A percentile compares a stretch with the other conserved stretches of the same genome.
These are phyloP conservation scores for Hirschioporus abietinus DNA, from an alignment of 768 basidiomycete species.

Conservation along the genomic window DNA sequence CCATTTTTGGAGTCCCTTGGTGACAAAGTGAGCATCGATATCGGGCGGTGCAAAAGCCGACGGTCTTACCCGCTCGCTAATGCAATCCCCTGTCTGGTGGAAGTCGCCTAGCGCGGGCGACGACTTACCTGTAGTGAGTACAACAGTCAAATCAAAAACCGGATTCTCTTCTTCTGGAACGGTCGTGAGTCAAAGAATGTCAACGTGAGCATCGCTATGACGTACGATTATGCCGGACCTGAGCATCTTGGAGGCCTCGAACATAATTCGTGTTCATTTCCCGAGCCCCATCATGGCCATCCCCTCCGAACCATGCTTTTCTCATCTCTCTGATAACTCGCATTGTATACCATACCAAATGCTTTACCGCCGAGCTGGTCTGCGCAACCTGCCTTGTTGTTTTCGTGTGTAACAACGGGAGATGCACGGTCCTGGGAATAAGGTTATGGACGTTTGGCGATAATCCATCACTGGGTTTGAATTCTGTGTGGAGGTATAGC, in stretches of 20 bases:
- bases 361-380: slow-evolving; percentile 62
- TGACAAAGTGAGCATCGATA: slow-evolving; percentile 19
- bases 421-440: slow-evolving; percentile 43
- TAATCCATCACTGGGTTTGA: slow-evolving; percentile 18
- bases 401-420: slow-evolving; percentile 54
- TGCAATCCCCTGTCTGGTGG: slow-evolving; percentile 70
- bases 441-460: slow-evolving; percentile 19
- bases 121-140: slow-evolving; percentile 67
- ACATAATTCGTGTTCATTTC: slow-evolving; percentile 74
- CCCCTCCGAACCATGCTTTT: slow-evolving; percentile 66
- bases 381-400: slow-evolving; percentile 65
- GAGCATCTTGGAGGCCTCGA: slow-evolving; percentile 54
- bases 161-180: slow-evolving; percentile 55
- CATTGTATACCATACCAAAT: slow-evolving; percentile 67
- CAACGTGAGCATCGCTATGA: slow-evolving; percentile 11
- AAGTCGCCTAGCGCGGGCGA: slow-evolving; percentile 71
- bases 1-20: slow-evolving; percentile 78
- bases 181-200: slow-evolving; percentile 13
- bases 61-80: slow-evolving; percentile 69
- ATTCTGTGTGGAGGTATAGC: slow-evolving; percentile 43
- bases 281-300: slow-evolving; percentile 59
- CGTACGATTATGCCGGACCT: slow-evolving; percentile 63
- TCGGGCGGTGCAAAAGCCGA: slow-evolving; percentile 6
- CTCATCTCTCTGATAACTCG: slow-evolving; percentile 71
- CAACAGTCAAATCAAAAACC: slow-evolving; percentile 63